Conservation (phyloP, 306 rosid genomes). For the Malus asiatica region DNA sequence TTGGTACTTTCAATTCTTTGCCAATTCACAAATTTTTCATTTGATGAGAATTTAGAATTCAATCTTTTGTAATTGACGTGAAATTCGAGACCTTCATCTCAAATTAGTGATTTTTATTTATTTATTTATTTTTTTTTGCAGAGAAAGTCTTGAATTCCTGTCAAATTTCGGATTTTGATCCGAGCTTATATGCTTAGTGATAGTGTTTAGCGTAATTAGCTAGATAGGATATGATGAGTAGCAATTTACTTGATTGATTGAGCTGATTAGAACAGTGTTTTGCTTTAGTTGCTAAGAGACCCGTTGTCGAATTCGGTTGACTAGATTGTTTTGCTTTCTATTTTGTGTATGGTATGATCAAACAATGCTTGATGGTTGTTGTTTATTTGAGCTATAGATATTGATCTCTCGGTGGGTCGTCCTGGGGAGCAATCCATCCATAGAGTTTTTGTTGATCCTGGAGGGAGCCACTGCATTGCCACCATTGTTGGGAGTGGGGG, state of each 20-base stretch:
- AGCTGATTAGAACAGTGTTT: too few relatives aligned
- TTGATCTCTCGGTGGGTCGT: constrained; percentile 81
- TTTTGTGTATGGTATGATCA: neutral
- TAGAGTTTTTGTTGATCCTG: constrained; percentile 90
- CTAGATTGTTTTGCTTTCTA: neutral
- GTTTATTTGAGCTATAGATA: constrained; percentile 42
- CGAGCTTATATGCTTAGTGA: neutral
- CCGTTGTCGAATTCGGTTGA: neutral
- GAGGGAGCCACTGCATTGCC: constrained; percentile 93
- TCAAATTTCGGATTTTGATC: neutral
- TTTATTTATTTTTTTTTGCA: neutral
- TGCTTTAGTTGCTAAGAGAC: neutral
- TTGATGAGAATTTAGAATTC: neutral
- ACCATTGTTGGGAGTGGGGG: constrained; percentile 71
- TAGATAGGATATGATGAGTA: neutral
- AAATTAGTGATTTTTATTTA: too few relatives aligned
- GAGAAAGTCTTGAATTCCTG: neutral
- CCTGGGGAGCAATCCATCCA: constrained; percentile 95
- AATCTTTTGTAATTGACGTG: neutral
- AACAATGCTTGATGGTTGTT: constrained; percentile 20
- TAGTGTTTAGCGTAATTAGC: neutral
- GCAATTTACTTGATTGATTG: neutral
- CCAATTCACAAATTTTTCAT: neutral
- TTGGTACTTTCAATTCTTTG: neutral
- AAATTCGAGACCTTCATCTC: too few relatives aligned